phyloP scores from a whole-genome alignment of 1,139 yeast species.

The Hanseniaspora sp. region DNA sequence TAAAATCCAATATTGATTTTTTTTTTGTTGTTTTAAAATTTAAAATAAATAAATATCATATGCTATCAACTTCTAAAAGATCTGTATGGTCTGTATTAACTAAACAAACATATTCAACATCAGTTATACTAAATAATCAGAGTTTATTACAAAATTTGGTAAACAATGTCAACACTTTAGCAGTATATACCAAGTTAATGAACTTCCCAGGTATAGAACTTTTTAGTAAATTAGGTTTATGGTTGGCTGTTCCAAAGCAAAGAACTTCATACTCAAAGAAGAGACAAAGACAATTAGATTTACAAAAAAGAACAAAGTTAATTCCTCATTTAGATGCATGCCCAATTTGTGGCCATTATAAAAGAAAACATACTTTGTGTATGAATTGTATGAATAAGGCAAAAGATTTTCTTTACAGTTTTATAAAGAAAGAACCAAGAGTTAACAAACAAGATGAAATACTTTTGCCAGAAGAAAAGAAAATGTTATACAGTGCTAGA shows the following conservation, averaged over 20 bases:
- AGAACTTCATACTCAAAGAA: conserved; percentile 78
- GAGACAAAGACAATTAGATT: conserved; percentile 70
- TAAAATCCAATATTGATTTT: background rate
- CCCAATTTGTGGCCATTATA: conserved; percentile 89
- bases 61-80: background rate
- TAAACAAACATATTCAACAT: background rate
- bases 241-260: conserved; percentile 87
- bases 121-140: background rate
- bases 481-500: conserved; percentile 68
- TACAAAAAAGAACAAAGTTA: conserved; percentile 73
- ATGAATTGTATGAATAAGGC: conserved; percentile 86
- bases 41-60: background rate
- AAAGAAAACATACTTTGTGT: conserved; percentile 81
- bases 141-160: background rate
- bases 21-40: background rate
- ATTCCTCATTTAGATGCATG: conserved; percentile 73
- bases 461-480: conserved; percentile 51
- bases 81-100: background rate
- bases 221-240: conserved; percentile 48
- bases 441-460: conserved; percentile 35
- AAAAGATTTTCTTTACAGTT: conserved; percentile 52
- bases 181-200: background rate
- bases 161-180: background rate
- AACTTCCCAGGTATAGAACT: conserved; percentile 22
- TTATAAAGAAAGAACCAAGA: conserved; percentile 21